These are phyloP conservation scores for Pulveroboletus sp. DNA, from an alignment of 768 basidiomycete genomes.

Conservation along the genomic window DNA sequence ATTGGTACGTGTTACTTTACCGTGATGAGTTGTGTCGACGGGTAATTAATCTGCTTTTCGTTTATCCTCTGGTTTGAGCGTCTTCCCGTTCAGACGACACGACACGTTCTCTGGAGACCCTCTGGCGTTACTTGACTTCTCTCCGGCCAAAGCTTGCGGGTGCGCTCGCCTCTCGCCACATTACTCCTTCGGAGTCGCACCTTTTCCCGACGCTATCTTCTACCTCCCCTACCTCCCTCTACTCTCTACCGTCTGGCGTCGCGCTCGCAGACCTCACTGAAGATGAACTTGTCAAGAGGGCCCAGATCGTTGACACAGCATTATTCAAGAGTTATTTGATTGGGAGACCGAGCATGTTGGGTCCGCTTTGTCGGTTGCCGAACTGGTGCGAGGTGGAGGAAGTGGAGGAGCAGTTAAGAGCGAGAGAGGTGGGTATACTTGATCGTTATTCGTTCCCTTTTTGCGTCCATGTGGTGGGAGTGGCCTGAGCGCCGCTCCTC, in stretches of 20 bases:
- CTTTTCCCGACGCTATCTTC: constrained; percentile 66
- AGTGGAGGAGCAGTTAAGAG: constrained; percentile 81
- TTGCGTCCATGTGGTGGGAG: background rate
- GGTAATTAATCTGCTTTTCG: background rate
- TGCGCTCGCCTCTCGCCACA: constrained; percentile 65
- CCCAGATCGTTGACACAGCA: constrained; percentile 93
- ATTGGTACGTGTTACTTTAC: constrained; percentile 30
- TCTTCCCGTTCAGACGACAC: constrained; percentile 44
- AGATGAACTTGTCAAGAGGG: constrained; percentile 80
- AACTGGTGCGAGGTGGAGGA: constrained; percentile 98
- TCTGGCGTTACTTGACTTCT: constrained; percentile 85
- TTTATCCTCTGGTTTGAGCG: background rate
- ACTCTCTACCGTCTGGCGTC: constrained; percentile 64
- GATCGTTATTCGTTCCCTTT: background rate
- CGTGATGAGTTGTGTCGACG: background rate
- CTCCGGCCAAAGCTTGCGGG: constrained; percentile 81
- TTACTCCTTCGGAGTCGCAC: constrained; percentile 66
- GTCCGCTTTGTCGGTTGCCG: constrained; percentile 80
- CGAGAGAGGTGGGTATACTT: constrained; percentile 56
- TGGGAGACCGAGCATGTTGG: constrained; percentile 74
- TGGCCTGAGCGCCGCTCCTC: background rate
- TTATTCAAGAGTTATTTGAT: constrained; percentile 90
- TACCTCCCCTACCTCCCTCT: constrained; percentile 68
- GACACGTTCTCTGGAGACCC: constrained; percentile 75
- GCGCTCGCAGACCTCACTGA: constrained; percentile 70